A percentile compares a stretch with the other conserved stretches of the same genome.
phyloP scores from a whole-genome alignment of 2,329 filamentous ascomycete species.

The Aspergillus sp. region DNA sequence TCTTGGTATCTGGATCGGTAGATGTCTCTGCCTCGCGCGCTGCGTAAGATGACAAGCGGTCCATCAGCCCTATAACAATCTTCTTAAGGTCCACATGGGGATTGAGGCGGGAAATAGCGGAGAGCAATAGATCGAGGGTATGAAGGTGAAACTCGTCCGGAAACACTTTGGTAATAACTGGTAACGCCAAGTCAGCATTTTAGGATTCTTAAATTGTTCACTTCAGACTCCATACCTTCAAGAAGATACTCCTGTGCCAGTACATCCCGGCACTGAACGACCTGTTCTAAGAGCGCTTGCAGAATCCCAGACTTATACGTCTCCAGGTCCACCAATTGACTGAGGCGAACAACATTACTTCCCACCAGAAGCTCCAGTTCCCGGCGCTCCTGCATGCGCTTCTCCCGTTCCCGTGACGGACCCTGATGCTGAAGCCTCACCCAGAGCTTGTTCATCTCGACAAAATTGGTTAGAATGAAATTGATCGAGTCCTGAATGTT shows the following conservation, averaged over 20 bases:
- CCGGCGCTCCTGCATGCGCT: slow-evolving; percentile 90
- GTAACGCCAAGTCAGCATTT: slow-evolving; percentile 19
- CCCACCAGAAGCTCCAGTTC: slow-evolving; percentile 95
- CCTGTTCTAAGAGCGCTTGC: slow-evolving; percentile 88
- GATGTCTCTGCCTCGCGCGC: slow-evolving; percentile 77
- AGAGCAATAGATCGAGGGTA: slow-evolving; percentile 92
- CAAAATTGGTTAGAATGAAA: slow-evolving; percentile 97
- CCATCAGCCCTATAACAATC: slow-evolving; percentile 98
- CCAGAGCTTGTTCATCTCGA: slow-evolving; percentile 99
- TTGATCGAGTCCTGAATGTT: slow-evolving; percentile 97
- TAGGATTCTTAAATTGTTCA: slow-evolving; percentile 23
- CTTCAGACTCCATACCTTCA: slow-evolving; percentile 60
- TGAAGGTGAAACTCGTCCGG: slow-evolving; percentile 98
- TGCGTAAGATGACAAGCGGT: slow-evolving; percentile 92
- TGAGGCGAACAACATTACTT: slow-evolving; percentile 92
- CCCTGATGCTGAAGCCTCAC: slow-evolving; percentile 96
- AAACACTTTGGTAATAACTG: slow-evolving; percentile 97
- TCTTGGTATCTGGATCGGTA: slow-evolving; percentile 72
- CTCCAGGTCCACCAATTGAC: slow-evolving; percentile 92
- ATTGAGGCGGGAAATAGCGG: slow-evolving; percentile 88
- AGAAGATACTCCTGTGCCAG: slow-evolving; percentile 95
- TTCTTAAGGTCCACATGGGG: slow-evolving; percentile 97
- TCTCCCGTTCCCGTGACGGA: slow-evolving; percentile 90
- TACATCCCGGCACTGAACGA: slow-evolving; percentile 96
- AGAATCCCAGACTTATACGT: slow-evolving; percentile 91